Evolutionary conservation across 352 stramenopile species (phyloP).

Genomic region (Phytophthora palmivora): DNA sequence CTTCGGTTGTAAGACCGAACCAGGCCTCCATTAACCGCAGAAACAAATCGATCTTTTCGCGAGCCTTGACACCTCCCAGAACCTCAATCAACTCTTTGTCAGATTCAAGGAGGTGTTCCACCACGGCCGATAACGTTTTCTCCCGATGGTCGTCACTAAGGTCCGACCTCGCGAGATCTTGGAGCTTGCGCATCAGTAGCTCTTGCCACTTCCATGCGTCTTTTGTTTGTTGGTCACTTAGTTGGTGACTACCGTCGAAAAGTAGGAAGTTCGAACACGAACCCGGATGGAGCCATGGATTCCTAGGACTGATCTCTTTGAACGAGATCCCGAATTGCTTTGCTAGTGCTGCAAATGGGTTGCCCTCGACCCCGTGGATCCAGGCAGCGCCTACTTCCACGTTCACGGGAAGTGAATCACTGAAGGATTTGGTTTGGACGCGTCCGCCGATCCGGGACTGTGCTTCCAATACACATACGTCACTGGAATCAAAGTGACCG

Average conservation of each 20-base stretch:
- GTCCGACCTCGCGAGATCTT: constrained; percentile 40
- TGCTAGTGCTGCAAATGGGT: constrained; percentile 51
- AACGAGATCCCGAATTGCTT: constrained; percentile 51
- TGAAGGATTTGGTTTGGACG: constrained; percentile 62
- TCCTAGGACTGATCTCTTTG: constrained; percentile 63
- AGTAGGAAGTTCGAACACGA: constrained; percentile 61
- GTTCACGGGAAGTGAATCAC: constrained; percentile 45
- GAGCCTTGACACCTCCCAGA: constrained; percentile 23
- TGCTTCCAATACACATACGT: constrained; percentile 61
- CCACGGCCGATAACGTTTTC: constrained; percentile 44
- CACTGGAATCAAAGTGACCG: constrained; percentile 32
- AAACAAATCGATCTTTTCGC: constrained; percentile 30
- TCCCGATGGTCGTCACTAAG: constrained; percentile 10
- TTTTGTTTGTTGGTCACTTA: constrained; percentile 45
- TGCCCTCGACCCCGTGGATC: constrained; percentile 62
- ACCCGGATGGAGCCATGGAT: constrained; percentile 67
- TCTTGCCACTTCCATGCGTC: constrained; percentile 57
- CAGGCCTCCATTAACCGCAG: constrained; percentile 59
- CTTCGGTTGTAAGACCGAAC: constrained; percentile 47
- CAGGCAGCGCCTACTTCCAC: constrained; percentile 69
- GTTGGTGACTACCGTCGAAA: constrained; percentile 34
- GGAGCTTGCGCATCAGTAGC: constrained; percentile 51
- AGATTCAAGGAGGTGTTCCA: constrained; percentile 40
- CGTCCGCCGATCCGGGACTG: constrained; percentile 58
- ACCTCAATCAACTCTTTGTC: constrained; percentile 40